Base-by-base conservation (phyloP, 2,329 filamentous ascomycete species). In the Ascochyta fabae region DNA sequence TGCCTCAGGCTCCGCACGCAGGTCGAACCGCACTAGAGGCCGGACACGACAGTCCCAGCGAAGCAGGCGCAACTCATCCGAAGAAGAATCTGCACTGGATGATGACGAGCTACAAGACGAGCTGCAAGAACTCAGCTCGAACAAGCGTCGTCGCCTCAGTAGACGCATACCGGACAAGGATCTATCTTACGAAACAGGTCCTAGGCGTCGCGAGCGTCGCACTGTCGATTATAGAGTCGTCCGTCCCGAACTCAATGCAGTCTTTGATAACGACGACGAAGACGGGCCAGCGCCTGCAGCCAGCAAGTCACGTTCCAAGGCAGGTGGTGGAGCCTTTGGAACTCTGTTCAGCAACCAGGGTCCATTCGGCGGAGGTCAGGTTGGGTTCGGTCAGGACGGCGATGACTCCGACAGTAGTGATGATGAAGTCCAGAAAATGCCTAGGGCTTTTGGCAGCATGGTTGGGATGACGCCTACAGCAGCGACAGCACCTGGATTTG, bases 321-420 rank as follows among this genome's bases (percentile, higher is more conserved):
- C 82, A 46, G 86, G 83, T 34, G 83, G 80, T 16, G 63, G 70
- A 13, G 62, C 58, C 27, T 91, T 94, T 71, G 89, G 92, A 45
- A 91, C 84, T 53, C 82, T 98, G 29, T 94, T 96, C 76, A 92
- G 92, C 22, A 96, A 92, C 0, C 91, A 89, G 71, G 95, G 95
- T 8, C 95, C 95, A 2, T 98, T 99, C 75, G 95, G 92, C 55
- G 92, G 95, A 38, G 90, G 90, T 39, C 91, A 91, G 33, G 86
- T 91, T 15, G 91, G 91, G 1, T 89, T 88, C 52, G 89, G 85
- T 12, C 90, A 90, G 22, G 86, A 86, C 58, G 92, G 88, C 48
- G 90, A 88, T 8, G 95, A 98, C 68, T 96, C 94, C 6, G 95
- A 99, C 72, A 97, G 92, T 75, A 99, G 95, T 73, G 95, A 99